Base-by-base conservation (phyloP, 805 yeast genomes). In the Nakazawaea populi region DNA sequence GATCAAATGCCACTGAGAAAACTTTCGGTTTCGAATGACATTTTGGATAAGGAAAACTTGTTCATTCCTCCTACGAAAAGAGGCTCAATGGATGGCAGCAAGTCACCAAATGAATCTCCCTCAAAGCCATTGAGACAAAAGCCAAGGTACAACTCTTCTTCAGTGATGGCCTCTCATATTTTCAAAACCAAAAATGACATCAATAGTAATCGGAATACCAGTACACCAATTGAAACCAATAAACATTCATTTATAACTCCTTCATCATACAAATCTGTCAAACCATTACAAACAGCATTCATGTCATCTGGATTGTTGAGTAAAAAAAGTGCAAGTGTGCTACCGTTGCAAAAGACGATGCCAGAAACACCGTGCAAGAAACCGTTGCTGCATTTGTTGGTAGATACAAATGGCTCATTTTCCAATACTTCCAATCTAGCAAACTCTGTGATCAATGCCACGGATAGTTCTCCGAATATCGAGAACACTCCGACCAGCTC, bases 251-350 rank as follows among this genome's bases (percentile, higher is more conserved):
- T 70, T 51, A 59, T 65, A 35, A 76, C 84, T 0, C 83, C 86
- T 1, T 80, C 75, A 39, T 71, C 77, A 12, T 87, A 84, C 65
- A 78, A 81, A 55, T 79, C 81, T 45, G 94, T 87, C 27, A 87
- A 85, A 61, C 96, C 96, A 2, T 73, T 89, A 39, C 96, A 88
- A 63, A 84, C 91, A 0, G 96, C 94, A 12, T 89, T 89, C 65
- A 75, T 80, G 63, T 78, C 91, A 2, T 70, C 87, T 0, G 96
- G 96, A 0, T 68, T 89, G 36, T 66, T 83, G 53, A 80, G 85
- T 38, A 83, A 83, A 63, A 72, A 85, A 67, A 70, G 82, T 43
- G 55, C 56, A 6, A 53, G 48, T 6, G 30, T 41, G 18, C 42
- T 27, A 7, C 44, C 42, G 5, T 34, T 35, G 14, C 24, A 52